Base-by-base conservation (phyloP, 345 rosid genomes). In the Rhodomyrtus tomentosa region DNA sequence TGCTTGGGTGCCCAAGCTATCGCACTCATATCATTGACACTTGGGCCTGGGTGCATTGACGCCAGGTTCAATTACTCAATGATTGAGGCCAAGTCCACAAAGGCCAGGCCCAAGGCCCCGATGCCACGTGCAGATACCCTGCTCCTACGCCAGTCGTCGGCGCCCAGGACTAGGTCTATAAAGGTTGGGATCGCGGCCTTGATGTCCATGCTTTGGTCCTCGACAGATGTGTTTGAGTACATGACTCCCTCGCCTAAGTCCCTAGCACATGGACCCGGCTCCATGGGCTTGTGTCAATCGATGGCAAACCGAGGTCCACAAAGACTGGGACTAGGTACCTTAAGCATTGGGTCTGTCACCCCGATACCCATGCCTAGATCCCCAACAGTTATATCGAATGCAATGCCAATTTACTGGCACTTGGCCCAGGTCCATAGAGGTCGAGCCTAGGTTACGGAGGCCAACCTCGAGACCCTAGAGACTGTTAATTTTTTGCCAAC, bases 291-390 rank as follows among this genome's bases (percentile, higher is more conserved):
- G 14, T 0, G 29, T 49, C 50, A 49, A 49, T 49, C 11, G 50
- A 49, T 49, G 50, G 13, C 50, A 49, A 49, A 14, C 3, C 12
- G 8, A 3, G 50, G 50, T 56, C 62, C 68, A n/a, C 27, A 56
- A 56, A 56, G 2, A 18, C 4, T n/a, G 0, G 4, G 8, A 14
- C 4, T n/a, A 0, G 68, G 68, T n/a, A 7, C 36, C 3, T n/a
- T 56, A 1, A n/a, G 68, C 68, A 56, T 3, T 6, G 7, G 32
- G 36, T 36, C n/a, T 1, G 6, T n/a, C 2, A 56, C 14, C 36
- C 4, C 3, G 0, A 4, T n/a, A 1, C 0, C 0, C 27, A 0
- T 12, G 32, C 68, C 0, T 56, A 1, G 68, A 2, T 56, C 13
- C 68, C 50, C 11, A 48, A 48, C 2, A 4, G 13, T 13, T 48